Percentiles rank a stretch among this genome's conserved stretches.
These are phyloP conservation scores for Microcyclosporella mali DNA, from an alignment of 2,329 filamentous ascomycete species.

Conservation along the genomic window DNA sequence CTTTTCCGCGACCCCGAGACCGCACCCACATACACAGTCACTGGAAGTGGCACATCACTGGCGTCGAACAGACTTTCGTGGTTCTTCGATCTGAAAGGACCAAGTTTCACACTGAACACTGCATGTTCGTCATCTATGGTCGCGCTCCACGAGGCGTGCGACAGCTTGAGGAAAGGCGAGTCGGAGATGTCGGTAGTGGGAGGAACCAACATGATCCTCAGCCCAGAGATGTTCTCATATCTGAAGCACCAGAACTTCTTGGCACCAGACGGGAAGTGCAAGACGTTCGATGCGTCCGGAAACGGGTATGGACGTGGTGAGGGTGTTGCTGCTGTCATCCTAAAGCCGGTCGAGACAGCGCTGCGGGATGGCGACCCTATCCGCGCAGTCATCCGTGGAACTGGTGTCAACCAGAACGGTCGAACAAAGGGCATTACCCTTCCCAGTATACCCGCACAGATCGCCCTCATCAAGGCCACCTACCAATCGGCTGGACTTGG, in stretches of 20 bases:
- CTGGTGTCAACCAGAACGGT: constrained; percentile 35
- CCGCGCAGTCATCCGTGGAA: constrained; percentile 33
- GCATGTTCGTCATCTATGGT: constrained; percentile 6
- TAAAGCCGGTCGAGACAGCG: constrained; percentile 4
- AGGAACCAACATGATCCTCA: constrained; percentile 22
- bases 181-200: constrained; percentile 6
- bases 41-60: constrained; percentile 7
- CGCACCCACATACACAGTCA: constrained; percentile 13
- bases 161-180: constrained; percentile 24
- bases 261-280: neutral
- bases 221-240: neutral
- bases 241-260: no score
- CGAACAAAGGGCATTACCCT: constrained; percentile 32
- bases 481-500: constrained; percentile 9
- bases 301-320: constrained; percentile 52
- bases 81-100: constrained; percentile 1
- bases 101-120: constrained; percentile 1
- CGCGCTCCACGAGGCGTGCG: constrained; percentile 17
- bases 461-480: constrained; percentile 11
- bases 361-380: constrained; percentile 7
- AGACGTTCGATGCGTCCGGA: neutral
- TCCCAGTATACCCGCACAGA: constrained; percentile 33
- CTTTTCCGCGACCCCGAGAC: constrained; percentile 9
- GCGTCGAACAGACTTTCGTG: constrained; percentile 9
- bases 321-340: constrained; percentile 37